Percentiles rank a stretch among this genome's conserved stretches.
These are phyloP conservation scores for Colletotrichum graminicola DNA, from an alignment of 2,329 filamentous ascomycete genomes.

Conservation along the genomic window DNA sequence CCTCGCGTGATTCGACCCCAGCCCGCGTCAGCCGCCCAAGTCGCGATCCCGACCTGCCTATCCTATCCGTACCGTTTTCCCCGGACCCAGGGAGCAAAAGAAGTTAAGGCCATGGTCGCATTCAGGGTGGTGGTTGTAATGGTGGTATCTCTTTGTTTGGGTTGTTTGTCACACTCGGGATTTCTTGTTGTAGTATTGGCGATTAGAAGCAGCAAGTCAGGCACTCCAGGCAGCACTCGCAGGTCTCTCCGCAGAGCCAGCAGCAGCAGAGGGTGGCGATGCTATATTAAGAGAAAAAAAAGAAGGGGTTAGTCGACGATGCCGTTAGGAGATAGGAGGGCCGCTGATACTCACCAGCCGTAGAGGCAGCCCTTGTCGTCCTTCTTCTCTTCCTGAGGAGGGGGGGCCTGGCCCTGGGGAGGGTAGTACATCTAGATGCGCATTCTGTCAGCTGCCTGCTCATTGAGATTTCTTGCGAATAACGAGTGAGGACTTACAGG, in stretches of 20 bases:
- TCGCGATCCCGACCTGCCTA: not conserved
- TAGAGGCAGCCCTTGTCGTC: conserved; percentile 57
- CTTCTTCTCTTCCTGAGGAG: conserved; percentile 54
- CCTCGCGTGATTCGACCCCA: not conserved
- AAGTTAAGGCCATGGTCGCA: conserved; percentile 33
- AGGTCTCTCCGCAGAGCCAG: conserved; percentile 59
- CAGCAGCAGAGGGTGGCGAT: conserved; percentile 59
- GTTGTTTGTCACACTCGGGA: conserved; percentile 4
- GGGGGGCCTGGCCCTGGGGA: conserved; percentile 49
- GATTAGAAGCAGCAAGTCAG: conserved; percentile 55
- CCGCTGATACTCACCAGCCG: conserved; percentile 49
- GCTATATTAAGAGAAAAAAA: conserved; percentile 43
- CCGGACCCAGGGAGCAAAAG: conserved; percentile 15
- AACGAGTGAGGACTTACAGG: conserved; percentile 28
- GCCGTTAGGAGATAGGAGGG: not conserved
- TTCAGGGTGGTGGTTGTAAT: not conserved
- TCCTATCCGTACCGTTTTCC: conserved; percentile 3
- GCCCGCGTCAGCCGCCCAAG: not conserved
- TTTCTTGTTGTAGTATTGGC: not conserved
- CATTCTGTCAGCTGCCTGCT: conserved; percentile 3
- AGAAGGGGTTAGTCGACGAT: not conserved
- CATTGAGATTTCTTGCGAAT: not conserved
- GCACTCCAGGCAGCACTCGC: conserved; percentile 59
- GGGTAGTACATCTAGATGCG: conserved; percentile 46
- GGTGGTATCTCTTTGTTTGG: conserved; percentile 12